phyloP scores from a whole-genome alignment of 805 yeast species.

The Metschnikowia proteae region DNA sequence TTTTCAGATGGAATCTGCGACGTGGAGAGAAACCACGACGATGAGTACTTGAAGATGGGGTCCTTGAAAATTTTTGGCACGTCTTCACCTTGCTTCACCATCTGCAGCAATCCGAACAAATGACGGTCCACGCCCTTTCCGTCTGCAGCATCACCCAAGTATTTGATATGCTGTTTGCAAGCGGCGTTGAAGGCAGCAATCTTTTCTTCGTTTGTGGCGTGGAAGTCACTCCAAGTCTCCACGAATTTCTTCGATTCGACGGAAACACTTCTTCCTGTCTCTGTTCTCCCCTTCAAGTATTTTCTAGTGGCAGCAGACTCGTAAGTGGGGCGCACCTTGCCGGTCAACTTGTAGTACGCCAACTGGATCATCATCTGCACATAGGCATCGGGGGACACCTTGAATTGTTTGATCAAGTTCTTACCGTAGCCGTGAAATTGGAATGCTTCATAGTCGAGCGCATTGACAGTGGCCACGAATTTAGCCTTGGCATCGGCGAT shows the following conservation, averaged over 20 bases:
- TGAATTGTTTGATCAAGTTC: slow-evolving; percentile 74
- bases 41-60: slow-evolving; percentile 70
- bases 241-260: slow-evolving; percentile 67
- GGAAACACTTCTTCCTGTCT: slow-evolving; percentile 84
- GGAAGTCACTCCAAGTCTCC: slow-evolving; percentile 62
- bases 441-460: slow-evolving; percentile 75
- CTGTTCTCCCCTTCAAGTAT: slow-evolving; percentile 88
- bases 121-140: slow-evolving; percentile 95
- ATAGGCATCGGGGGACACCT: slow-evolving; percentile 89
- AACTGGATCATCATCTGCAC: slow-evolving; percentile 88
- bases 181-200: slow-evolving; percentile 69
- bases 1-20: slow-evolving; percentile 79
- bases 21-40: slow-evolving; percentile 82
- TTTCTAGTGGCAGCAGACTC: slow-evolving; percentile 94
- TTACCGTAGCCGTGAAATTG: slow-evolving; percentile 85
- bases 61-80: slow-evolving; percentile 70
- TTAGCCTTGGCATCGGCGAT: slow-evolving; percentile 54
- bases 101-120: slow-evolving; percentile 79
- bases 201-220: slow-evolving; percentile 51
- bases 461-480: slow-evolving; percentile 53
- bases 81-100: slow-evolving; percentile 54
- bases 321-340: slow-evolving; percentile 82
- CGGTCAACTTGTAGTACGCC: slow-evolving; percentile 81
- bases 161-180: slow-evolving; percentile 65
- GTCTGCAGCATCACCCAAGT: slow-evolving; percentile 70